Evolutionary conservation across 306 rosid species (phyloP).

Genomic region (Alnus rubra): DNA sequence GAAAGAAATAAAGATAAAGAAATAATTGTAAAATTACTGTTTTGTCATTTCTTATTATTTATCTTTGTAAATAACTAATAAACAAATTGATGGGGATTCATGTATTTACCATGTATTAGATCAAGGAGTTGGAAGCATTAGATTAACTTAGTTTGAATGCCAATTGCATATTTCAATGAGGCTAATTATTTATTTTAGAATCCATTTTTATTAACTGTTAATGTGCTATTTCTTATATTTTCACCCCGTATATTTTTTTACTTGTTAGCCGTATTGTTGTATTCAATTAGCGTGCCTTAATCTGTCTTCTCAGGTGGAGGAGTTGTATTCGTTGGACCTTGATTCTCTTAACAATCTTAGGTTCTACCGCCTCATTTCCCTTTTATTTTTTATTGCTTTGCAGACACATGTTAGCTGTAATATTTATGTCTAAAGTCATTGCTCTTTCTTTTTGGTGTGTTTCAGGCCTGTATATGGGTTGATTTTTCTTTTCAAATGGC

Average conservation of each 20-base stretch:
- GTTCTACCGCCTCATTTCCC: slow-evolving; percentile 29
- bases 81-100: not conserved
- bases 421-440: slow-evolving; percentile 20
- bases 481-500: slow-evolving; percentile 98
- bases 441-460: not conserved
- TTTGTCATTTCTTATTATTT: not conserved
- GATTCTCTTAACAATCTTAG: slow-evolving; percentile 83
- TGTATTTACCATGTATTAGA: not conserved
- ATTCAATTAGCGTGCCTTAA: slow-evolving; percentile 25
- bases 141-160: not conserved
- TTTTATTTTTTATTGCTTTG: slow-evolving; percentile 22
- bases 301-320: slow-evolving; percentile 79
- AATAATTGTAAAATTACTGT: not conserved
- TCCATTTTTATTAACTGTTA: not conserved
- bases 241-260: not conserved
- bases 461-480: slow-evolving; percentile 95
- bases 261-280: not conserved
- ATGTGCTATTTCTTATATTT: not conserved
- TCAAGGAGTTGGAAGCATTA: not conserved
- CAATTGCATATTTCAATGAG: not conserved
- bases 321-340: slow-evolving; percentile 80
- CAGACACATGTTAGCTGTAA: slow-evolving; percentile 6
- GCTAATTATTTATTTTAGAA: not conserved
- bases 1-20: not conserved
- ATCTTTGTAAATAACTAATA: not conserved